Evolutionary conservation across 208 protist species (phyloP).

Genomic region (Crithidia acanthocephali): DNA sequence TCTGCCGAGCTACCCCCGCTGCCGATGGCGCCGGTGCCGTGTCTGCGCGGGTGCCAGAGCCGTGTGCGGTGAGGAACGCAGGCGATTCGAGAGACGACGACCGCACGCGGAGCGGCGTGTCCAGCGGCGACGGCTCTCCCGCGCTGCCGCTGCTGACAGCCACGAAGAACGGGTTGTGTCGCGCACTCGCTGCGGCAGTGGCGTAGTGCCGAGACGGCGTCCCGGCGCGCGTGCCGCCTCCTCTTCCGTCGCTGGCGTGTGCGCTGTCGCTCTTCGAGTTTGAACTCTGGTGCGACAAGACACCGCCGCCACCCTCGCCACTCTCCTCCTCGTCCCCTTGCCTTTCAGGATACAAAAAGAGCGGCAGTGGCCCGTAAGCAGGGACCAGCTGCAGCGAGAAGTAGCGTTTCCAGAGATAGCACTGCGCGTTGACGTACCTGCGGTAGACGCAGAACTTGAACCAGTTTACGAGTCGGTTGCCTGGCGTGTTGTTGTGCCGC

Average conservation of each 20-base stretch:
- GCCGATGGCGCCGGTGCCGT: too few relatives aligned
- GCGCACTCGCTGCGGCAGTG: not conserved
- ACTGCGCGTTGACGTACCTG: constrained; percentile 30
- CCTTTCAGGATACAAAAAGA: constrained; percentile 30
- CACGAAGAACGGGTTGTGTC: constrained; percentile 10
- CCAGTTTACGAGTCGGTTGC: constrained; percentile 34
- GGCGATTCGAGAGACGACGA: not conserved
- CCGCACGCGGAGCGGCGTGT: not conserved
- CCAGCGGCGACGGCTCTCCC: not conserved
- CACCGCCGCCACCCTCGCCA: not conserved
- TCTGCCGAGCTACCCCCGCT: not conserved
- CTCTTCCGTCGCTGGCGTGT: not conserved
- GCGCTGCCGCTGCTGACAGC: constrained; percentile 1
- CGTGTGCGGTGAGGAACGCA: not conserved
- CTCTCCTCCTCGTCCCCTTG: not conserved
- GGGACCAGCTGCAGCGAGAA: constrained; percentile 46
- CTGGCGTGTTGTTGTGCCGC: constrained; percentile 32
- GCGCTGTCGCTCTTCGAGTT: not conserved
- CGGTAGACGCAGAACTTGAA: constrained; percentile 35
- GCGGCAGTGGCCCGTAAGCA: constrained; percentile 43
- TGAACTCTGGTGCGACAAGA: not conserved
- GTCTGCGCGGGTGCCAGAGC: not conserved
- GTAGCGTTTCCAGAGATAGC: constrained; percentile 32
- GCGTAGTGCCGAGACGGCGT: not conserved
- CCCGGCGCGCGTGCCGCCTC: not conserved